A percentile compares a stretch with the other conserved stretches of the same genome.
phyloP scores from a whole-genome alignment of 2,329 filamentous ascomycete genomes.

The Xylariaceae sp. region DNA sequence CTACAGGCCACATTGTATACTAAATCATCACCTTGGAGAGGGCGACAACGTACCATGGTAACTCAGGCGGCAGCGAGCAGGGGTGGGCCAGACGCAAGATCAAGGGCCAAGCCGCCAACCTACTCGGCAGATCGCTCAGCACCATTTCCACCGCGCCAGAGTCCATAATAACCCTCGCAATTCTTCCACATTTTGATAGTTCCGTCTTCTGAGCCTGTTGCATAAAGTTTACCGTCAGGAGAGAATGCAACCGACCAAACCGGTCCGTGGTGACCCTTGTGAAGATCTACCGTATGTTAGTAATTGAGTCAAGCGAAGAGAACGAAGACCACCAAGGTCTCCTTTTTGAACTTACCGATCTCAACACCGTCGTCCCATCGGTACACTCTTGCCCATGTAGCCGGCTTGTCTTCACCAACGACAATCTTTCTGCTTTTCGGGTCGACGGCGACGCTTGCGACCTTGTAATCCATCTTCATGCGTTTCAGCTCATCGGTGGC shows the following conservation, averaged over 20 bases:
- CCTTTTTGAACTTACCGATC: constrained; percentile 50
- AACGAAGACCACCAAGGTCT: background rate
- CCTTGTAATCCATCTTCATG: constrained; percentile 72
- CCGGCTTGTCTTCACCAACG: constrained; percentile 77
- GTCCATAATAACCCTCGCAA: constrained; percentile 58
- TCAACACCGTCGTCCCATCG: constrained; percentile 79
- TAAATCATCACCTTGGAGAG: constrained; percentile 2
- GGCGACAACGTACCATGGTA: constrained; percentile 16
- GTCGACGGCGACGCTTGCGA: constrained; percentile 87
- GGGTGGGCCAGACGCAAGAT: constrained; percentile 13
- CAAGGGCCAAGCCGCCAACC: constrained; percentile 24
- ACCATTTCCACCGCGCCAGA: constrained; percentile 48
- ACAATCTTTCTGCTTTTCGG: constrained; percentile 75
- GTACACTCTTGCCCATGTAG: constrained; percentile 96
- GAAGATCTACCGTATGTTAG: constrained; percentile 58
- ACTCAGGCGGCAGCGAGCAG: constrained; percentile 12
- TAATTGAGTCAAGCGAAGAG: background rate
- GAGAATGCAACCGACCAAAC: constrained; percentile 96
- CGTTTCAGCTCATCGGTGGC: constrained; percentile 73
- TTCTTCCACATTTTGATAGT: constrained; percentile 91
- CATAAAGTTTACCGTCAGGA: constrained; percentile 92
- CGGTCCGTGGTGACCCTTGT: constrained; percentile 94
- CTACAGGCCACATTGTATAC: background rate
- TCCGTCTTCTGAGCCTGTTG: constrained; percentile 92
- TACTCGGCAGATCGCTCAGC: constrained; percentile 36